Evolutionary conservation across 768 basidiomycete genomes (phyloP), one percentile per base, ranked within the genome.

Genomic region (Boletus coccyginus): DNA sequence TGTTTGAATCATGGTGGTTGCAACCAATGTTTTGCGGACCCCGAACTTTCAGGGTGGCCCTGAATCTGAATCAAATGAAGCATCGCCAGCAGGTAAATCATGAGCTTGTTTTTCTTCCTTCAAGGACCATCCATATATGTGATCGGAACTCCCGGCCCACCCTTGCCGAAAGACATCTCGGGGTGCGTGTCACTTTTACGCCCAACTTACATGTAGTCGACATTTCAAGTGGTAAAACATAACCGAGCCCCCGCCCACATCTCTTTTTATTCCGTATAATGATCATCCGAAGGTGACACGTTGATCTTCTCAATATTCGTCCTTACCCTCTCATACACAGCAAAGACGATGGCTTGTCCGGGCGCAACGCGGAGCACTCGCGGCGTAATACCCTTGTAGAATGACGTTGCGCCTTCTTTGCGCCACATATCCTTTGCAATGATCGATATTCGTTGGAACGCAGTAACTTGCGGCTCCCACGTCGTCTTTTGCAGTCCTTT

Each of bases 351-450:
- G 3, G 95, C 95, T 71, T 93, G 92, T 2, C 96, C 97, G 9
- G 97, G 97, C 3, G 97, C 97, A 44, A 99, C 97, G 52, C 97
- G 85, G 65, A 97, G 77, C 36, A 99, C 94, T 21, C 97, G 82
- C 36, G 97, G 97, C 0, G 95, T 98, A 70, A 99, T 98, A 19
- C 97, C 97, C 77, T 97, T 98, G 78, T 98, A 98, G 75, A 99
- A 98, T 51, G 95, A 93, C 43, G 74, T 74, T 16, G 88, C 77
- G 7, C 97, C 97, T 73, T 99, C 97, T 62, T 83, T 79, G 58
- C 78, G 83, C 88, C 94, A 98, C 94, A 98, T 97, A 46, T 93
- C 93, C n/a, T 75, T 74, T 32, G 92, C 87, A 56, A 99, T 95
- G 32, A 80, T 78, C 11, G 80, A 69, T 66, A 99, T 87, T 8